Evolutionary conservation across 2,329 filamentous ascomycete species (phyloP).

Genomic region (Stagonosporopsis vannaccii): DNA sequence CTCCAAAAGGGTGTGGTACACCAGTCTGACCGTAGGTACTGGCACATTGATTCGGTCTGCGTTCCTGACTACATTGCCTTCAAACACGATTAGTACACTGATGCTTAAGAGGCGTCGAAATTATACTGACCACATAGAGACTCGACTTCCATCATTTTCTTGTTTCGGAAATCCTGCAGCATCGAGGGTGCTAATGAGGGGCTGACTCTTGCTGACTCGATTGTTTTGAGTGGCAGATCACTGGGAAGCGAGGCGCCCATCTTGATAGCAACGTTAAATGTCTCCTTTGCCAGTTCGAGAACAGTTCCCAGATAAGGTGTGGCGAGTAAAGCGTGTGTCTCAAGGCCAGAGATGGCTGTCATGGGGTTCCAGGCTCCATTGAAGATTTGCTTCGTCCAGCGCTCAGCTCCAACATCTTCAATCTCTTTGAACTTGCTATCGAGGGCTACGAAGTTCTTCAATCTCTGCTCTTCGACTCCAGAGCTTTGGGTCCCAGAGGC

Average conservation of each 20-base stretch:
- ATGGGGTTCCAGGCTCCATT: constrained; percentile 19
- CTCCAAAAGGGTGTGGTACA: constrained; percentile 11
- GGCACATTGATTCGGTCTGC: constrained; percentile 4
- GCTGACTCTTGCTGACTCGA: constrained; percentile 5
- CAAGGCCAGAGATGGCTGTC: constrained; percentile 13
- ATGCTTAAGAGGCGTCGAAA: neutral
- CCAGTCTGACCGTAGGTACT: constrained; percentile 6
- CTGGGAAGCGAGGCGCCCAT: constrained; percentile 6
- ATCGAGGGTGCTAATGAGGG: constrained; percentile 13
- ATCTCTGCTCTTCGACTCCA: neutral
- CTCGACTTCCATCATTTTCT: constrained; percentile 1
- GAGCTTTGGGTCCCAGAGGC: neutral
- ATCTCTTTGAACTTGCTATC: constrained; percentile 10
- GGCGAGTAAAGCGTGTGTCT: constrained; percentile 5
- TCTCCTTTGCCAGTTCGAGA: neutral
- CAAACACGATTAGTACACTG: neutral
- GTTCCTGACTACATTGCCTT: constrained; percentile 2
- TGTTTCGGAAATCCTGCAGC: constrained; percentile 7
- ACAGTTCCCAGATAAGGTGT: constrained; percentile 1
- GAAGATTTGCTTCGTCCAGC: constrained; percentile 16
- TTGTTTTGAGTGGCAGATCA: constrained; percentile 3
- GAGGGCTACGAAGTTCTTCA: neutral
- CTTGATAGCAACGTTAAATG: neutral
- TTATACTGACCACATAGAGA: neutral
- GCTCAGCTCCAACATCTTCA: constrained; percentile 8